phyloP scores from a whole-genome alignment of 805 yeast species.

The Brettanomyces anomalus region DNA sequence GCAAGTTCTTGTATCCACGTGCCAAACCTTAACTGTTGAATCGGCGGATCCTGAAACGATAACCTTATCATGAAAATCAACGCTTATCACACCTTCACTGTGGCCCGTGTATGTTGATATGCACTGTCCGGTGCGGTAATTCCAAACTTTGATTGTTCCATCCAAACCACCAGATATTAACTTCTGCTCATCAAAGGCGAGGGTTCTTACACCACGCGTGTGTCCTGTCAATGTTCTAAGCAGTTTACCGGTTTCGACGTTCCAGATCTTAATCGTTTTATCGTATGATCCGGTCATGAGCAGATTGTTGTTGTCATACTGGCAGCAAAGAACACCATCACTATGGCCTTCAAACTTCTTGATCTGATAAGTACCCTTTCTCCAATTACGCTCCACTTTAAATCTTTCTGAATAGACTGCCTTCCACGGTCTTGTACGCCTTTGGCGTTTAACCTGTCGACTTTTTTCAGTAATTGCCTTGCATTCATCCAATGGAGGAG shows the following conservation, averaged over 20 bases:
- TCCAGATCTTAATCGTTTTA: conserved; percentile 89
- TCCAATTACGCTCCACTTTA: conserved; percentile 90
- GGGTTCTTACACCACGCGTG: conserved; percentile 73
- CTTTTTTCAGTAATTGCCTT: conserved; percentile 6
- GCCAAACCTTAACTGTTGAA: conserved; percentile 90
- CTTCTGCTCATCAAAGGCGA: conserved; percentile 82
- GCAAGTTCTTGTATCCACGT: conserved; percentile 87
- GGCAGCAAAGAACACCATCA: conserved; percentile 83
- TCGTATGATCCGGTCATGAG: conserved; percentile 92
- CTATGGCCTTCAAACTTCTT: conserved; percentile 71
- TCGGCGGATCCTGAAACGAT: conserved; percentile 95
- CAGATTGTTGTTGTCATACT: conserved; percentile 65
- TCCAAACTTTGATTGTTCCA: conserved; percentile 90
- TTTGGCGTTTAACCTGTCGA: conserved; percentile 12
- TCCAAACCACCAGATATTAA: conserved; percentile 90
- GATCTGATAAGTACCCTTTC: conserved; percentile 64
- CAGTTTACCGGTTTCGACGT: conserved; percentile 64
- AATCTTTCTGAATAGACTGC: conserved; percentile 86
- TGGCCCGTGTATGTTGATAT: conserved; percentile 92
- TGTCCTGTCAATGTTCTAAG: conserved; percentile 82
- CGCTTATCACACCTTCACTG: conserved; percentile 72
- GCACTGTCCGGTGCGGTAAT: conserved; percentile 89
- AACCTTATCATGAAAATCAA: conserved; percentile 70
- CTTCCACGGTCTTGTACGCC: conserved; percentile 83
- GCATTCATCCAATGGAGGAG: conserved; percentile 19